phyloP scores from a whole-genome alignment of 768 basidiomycete species.

The Lactarius psammicola region DNA sequence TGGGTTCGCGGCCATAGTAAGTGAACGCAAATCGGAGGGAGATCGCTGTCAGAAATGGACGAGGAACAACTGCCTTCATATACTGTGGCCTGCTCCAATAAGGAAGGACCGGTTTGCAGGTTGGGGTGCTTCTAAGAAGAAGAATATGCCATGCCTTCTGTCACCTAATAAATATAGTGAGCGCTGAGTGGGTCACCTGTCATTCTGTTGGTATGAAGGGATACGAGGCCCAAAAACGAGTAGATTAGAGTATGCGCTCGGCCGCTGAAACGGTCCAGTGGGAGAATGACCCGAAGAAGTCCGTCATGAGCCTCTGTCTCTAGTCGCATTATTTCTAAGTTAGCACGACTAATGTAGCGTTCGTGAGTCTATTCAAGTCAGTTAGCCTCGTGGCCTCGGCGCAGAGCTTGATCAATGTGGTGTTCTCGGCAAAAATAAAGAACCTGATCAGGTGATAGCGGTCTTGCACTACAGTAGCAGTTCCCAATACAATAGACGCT shows the following conservation, averaged over 20 bases:
- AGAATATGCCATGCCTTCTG: neutral
- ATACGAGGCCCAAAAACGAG: neutral
- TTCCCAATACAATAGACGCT: neutral
- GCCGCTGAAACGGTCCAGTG: neutral
- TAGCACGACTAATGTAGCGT: neutral
- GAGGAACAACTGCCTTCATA: neutral
- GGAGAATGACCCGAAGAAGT: neutral
- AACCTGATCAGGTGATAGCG: neutral
- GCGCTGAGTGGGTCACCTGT: neutral
- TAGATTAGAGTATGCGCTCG: neutral
- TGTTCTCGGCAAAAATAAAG: neutral
- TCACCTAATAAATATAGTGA: neutral
- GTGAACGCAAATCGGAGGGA: neutral
- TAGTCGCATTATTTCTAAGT: neutral
- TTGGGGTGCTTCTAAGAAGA: neutral
- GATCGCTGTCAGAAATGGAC: neutral
- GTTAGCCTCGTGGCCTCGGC: neutral
- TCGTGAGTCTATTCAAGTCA: neutral
- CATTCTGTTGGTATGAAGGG: neutral
- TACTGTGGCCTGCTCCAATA: neutral
- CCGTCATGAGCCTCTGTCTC: neutral
- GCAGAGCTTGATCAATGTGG: neutral
- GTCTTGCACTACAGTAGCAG: too few relatives aligned
- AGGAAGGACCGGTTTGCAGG: neutral
- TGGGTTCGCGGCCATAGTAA: neutral